A percentile compares a stretch with the other conserved stretches of the same genome.
phyloP scores from a whole-genome alignment of 164 flowering plant species.

The Brasenia schreberi region DNA sequence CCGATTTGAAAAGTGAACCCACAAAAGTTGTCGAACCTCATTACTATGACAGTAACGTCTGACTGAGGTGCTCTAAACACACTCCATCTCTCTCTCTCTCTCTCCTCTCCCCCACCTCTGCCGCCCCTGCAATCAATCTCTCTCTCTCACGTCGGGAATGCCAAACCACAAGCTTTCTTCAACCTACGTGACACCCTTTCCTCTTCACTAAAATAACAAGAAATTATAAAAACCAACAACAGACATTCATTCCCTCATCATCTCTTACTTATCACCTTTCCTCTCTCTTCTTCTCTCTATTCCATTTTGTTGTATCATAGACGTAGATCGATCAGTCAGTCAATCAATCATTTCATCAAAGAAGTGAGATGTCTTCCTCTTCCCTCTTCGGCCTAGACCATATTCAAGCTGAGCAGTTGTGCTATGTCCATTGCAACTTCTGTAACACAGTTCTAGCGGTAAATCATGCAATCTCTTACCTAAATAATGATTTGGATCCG shows the following conservation, averaged over 20 bases:
- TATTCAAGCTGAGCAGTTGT: slow-evolving; percentile 16
- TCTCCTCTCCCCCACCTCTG: slow-evolving; percentile 34
- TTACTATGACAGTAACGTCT: slow-evolving; percentile 51
- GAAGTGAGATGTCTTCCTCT: slow-evolving; percentile 30
- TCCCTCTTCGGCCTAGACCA: slow-evolving; percentile 68
- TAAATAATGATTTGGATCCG: too few species aligned
- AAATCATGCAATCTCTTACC: neutral
- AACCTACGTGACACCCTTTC: slow-evolving; percentile 30
- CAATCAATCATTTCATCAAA: slow-evolving; percentile 20
- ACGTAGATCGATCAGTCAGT: slow-evolving; percentile 11
- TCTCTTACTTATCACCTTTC: neutral
- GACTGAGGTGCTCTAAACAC: slow-evolving; percentile 34
- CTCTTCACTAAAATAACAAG: neutral
- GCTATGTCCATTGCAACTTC: slow-evolving; percentile 17
- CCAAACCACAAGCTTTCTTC: neutral
- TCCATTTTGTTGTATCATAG: neutral
- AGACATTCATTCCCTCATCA: slow-evolving; percentile 5
- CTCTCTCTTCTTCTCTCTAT: neutral
- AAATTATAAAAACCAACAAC: neutral
- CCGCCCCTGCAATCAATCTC: slow-evolving; percentile 18
- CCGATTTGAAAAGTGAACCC: neutral
- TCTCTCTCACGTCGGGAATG: neutral
- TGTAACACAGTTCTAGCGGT: slow-evolving; percentile 18
- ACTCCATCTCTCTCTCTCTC: slow-evolving; percentile 51
- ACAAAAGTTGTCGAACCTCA: neutral